Base-by-base conservation (phyloP, 1,284 basidiomycete species). In the Papiliotrema terrestris region DNA sequence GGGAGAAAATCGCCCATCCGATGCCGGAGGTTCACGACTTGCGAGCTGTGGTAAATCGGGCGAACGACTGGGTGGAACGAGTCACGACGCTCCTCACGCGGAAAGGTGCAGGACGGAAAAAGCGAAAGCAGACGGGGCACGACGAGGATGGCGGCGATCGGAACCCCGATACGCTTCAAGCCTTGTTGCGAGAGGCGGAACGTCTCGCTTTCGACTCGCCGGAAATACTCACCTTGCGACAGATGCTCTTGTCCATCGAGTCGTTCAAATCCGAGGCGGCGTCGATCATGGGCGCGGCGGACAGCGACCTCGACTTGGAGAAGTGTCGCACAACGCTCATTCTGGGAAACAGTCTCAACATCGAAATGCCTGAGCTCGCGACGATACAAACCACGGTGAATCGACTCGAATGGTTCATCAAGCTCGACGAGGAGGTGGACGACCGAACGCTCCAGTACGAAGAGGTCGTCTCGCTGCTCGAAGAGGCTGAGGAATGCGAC, bases 1-100 rank as follows among this genome's bases (percentile, higher is more conserved):
- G 89, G 20, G 91, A 96, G 63, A 85, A 86, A 54, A 90, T 95
- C 68, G 85, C 84, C 47, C 83, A 85, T 68, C 80, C 82, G 23
- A 80, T 96, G 19, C 80, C 84, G 2, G 90, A 93, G 71, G 80
- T 94, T 46, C 76, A 79, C 20, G 78, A 84, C 45, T 82, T 97
- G 45, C 83, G 86, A 46, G 86, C 84, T 68, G 91, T 91, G 69
- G 87, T 96, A 49, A 81, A 77, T 41, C 82, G 84, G 56, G 92
- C 89, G 23, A 88, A 86, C 63, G 85, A 87, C 59, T 95, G 92
- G 91, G 80, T 93, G 4, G 76, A 72, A 22, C 58, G 61, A 20
- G 71, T 71, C 9, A 62, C 66, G 6, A 58, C 64, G 2, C 50
- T 75, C 6, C 42, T 57, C 5, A 70, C 68, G 2, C 55, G 73